phyloP scores from a whole-genome alignment of 1,139 yeast genomes.

The Nakaseomyces uthaithaninus region DNA sequence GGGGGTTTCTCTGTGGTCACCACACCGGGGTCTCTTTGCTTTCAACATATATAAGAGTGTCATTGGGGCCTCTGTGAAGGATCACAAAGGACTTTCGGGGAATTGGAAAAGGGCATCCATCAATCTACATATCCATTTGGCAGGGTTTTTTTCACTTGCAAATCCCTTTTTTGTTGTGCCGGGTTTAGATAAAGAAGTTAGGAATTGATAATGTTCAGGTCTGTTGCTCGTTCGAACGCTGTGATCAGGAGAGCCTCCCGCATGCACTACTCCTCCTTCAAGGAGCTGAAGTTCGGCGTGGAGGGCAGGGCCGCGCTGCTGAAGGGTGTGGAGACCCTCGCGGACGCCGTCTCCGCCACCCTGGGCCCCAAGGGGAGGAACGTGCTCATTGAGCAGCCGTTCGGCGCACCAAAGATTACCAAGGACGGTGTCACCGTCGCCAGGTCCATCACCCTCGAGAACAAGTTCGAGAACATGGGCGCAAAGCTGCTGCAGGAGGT shows the following conservation, averaged over 20 bases:
- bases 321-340: conserved; percentile 93
- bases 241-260: conserved; percentile 12
- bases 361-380: conserved; percentile 98
- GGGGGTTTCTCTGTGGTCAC: no score
- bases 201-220: not conserved
- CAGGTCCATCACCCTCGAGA: conserved; percentile 72
- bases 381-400: conserved; percentile 92
- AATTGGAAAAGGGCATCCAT: no score
- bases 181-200: no score
- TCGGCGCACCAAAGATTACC: conserved; percentile 97
- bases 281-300: conserved; percentile 95
- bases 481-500: conserved; percentile 96
- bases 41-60: no score
- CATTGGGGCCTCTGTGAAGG: no score
- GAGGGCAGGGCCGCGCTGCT: conserved; percentile 97
- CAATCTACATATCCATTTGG: no score
- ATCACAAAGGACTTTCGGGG: no score
- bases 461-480: conserved; percentile 90
- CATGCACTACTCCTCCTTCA: conserved; percentile 57
- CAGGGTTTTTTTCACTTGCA: no score
- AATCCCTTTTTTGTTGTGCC: no score
- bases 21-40: no score
- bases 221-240: conserved; percentile 6
- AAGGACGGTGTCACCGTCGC: conserved; percentile 99
- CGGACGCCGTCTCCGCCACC: conserved; percentile 95